phyloP scores from a whole-genome alignment of 352 stramenopile species.

The Phytopythium aichiense region DNA sequence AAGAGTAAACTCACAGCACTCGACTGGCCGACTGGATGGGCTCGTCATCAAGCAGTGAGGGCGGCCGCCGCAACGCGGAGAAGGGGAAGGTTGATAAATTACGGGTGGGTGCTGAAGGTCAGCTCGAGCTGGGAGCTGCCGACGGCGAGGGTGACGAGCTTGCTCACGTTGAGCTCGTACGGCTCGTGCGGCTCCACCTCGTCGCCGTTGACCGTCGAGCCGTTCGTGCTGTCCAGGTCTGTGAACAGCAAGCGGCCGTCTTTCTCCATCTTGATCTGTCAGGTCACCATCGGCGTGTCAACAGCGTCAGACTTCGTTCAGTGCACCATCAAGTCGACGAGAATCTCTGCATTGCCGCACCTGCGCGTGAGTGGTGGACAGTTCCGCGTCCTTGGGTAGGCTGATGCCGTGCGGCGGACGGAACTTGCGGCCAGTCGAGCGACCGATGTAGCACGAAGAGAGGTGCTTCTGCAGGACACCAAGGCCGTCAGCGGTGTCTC shows the following conservation, averaged over 20 bases:
- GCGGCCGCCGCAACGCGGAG: neutral
- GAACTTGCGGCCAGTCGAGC: constrained; percentile 81
- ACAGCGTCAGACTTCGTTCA: too few relatives aligned
- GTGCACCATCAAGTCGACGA: neutral
- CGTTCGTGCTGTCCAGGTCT: constrained; percentile 83
- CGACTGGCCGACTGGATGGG: neutral
- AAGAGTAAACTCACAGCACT: neutral
- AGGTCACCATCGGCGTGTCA: neutral
- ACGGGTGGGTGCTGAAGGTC: constrained; percentile 41
- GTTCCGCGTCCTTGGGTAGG: constrained; percentile 70
- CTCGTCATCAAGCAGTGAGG: neutral
- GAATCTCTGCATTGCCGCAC: constrained; percentile 12
- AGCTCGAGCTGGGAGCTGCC: constrained; percentile 53
- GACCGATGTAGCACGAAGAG: constrained; percentile 60
- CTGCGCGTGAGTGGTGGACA: constrained; percentile 83
- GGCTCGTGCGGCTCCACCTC: constrained; percentile 45
- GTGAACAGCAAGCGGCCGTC: constrained; percentile 61
- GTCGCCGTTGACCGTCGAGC: constrained; percentile 59
- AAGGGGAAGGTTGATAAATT: constrained; percentile 5
- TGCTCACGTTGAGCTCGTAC: constrained; percentile 31
- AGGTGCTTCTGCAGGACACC: constrained; percentile 28
- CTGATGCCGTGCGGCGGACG: constrained; percentile 63
- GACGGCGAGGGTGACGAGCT: constrained; percentile 47
- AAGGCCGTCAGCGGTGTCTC: neutral
- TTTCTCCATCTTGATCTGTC: constrained; percentile 59